Evolutionary conservation across 1,284 basidiomycete species (phyloP).

Genomic region (Cystobasidium slooffiae): DNA sequence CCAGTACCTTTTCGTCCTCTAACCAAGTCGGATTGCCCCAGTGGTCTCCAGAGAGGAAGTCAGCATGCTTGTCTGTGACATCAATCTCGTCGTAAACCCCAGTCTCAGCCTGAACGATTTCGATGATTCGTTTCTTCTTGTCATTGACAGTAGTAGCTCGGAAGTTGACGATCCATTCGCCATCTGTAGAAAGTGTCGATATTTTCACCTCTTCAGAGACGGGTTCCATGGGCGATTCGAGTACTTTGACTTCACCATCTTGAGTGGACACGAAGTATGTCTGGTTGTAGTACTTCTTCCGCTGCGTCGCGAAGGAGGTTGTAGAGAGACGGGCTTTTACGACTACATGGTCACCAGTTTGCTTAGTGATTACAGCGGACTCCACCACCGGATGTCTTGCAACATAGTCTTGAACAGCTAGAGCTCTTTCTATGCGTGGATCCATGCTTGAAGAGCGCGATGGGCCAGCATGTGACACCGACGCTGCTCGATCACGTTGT

Average conservation of each 20-base stretch:
- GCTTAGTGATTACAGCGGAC: not conserved
- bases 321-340: constrained; percentile 3
- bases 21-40: constrained; percentile 45
- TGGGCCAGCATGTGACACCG: not conserved
- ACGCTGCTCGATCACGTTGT: not conserved
- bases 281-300: constrained; percentile 5
- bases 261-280: constrained; percentile 4
- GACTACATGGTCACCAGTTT: not conserved
- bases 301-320: not conserved
- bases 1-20: constrained; percentile 34
- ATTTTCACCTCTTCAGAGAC: constrained; percentile 23
- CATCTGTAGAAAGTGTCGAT: not conserved
- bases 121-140: constrained; percentile 64
- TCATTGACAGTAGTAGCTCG: constrained; percentile 45
- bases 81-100: constrained; percentile 60
- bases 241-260: not conserved
- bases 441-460: not conserved
- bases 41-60: constrained; percentile 64
- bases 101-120: constrained; percentile 64
- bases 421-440: constrained; percentile 7
- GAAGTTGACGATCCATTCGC: constrained; percentile 12
- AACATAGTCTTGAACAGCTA: constrained; percentile 15
- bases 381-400: constrained; percentile 17
- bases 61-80: constrained; percentile 66
- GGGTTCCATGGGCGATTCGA: not conserved